Evolutionary conservation across 306 rosid species (phyloP).

Genomic region (Rosa multiflora): DNA sequence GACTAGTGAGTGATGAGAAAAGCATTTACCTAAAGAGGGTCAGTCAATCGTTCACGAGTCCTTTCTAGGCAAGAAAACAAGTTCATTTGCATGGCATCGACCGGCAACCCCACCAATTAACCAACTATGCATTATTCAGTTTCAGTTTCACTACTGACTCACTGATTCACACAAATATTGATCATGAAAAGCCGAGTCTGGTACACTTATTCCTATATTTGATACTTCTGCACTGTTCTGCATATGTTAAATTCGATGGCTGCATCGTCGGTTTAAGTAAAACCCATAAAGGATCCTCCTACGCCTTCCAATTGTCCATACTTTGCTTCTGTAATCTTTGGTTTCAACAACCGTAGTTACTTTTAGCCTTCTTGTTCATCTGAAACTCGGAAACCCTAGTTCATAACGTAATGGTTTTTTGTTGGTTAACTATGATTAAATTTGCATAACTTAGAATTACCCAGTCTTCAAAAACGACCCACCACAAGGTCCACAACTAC

Average conservation of each 20-base stretch:
- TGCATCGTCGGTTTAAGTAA: neutral
- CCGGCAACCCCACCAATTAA: conserved; percentile 18
- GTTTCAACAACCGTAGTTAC: neutral
- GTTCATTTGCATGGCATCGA: conserved; percentile 4
- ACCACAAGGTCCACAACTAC: neutral
- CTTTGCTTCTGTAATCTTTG: neutral
- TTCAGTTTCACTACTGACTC: conserved; percentile 3
- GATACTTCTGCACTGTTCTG: neutral
- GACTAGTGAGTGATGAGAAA: neutral
- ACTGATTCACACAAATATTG: conserved; percentile 10
- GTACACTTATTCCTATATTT: neutral
- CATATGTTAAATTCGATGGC: neutral
- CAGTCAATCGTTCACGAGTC: conserved; percentile 25
- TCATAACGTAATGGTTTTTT: neutral
- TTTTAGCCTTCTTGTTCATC: neutral
- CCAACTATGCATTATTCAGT: neutral
- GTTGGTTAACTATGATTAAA: neutral
- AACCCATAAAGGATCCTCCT: neutral
- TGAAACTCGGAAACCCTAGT: neutral
- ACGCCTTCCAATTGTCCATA: neutral
- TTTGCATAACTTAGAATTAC: neutral
- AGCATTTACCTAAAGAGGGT: neutral
- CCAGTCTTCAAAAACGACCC: neutral
- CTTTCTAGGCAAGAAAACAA: conserved; percentile 25
- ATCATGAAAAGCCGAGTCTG: conserved; percentile 30